phyloP scores from a whole-genome alignment of 2,329 filamentous ascomycete genomes.

The Cladosporium sp. region DNA sequence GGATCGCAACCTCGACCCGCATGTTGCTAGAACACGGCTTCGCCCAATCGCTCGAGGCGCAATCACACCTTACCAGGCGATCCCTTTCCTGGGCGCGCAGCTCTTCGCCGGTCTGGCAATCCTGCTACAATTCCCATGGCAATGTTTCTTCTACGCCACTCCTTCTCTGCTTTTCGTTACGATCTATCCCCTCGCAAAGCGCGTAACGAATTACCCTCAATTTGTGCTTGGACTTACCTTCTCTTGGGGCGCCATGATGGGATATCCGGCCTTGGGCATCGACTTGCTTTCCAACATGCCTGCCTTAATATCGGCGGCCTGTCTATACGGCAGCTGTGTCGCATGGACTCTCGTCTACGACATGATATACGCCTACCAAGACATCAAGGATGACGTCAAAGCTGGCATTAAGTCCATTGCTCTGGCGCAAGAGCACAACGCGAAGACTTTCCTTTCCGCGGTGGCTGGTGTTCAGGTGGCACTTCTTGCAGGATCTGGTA shows the following conservation, averaged over 20 bases:
- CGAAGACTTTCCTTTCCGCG: slow-evolving; percentile 67
- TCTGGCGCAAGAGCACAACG: slow-evolving; percentile 68
- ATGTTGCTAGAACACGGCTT: slow-evolving; percentile 67
- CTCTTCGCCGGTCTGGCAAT: slow-evolving; percentile 67
- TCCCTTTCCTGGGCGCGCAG: slow-evolving; percentile 69
- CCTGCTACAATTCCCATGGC: slow-evolving; percentile 66
- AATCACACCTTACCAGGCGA: slow-evolving; percentile 62
- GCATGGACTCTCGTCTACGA: slow-evolving; percentile 87
- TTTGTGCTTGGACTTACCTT: slow-evolving; percentile 77
- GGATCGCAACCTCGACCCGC: slow-evolving; percentile 79
- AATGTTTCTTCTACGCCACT: slow-evolving; percentile 70
- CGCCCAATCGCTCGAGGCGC: slow-evolving; percentile 77
- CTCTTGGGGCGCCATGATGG: slow-evolving; percentile 84
- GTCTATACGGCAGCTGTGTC: slow-evolving; percentile 70
- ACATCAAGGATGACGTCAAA: slow-evolving; percentile 77
- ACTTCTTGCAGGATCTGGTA: slow-evolving; percentile 63
- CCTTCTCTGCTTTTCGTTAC: slow-evolving; percentile 69
- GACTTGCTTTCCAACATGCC: slow-evolving; percentile 60
- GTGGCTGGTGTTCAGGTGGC: slow-evolving; percentile 64
- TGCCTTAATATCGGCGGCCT: slow-evolving; percentile 59
- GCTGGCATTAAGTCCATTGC: slow-evolving; percentile 87
- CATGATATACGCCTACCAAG: slow-evolving; percentile 92
- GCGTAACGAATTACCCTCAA: slow-evolving; percentile 82
- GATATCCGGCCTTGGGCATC: slow-evolving; percentile 74
- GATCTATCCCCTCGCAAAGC: slow-evolving; percentile 75